A percentile compares a stretch with the other conserved stretches of the same genome.
Conservation (phyloP, 768 basidiomycete species). For the Artomyces pyxidatus region DNA sequence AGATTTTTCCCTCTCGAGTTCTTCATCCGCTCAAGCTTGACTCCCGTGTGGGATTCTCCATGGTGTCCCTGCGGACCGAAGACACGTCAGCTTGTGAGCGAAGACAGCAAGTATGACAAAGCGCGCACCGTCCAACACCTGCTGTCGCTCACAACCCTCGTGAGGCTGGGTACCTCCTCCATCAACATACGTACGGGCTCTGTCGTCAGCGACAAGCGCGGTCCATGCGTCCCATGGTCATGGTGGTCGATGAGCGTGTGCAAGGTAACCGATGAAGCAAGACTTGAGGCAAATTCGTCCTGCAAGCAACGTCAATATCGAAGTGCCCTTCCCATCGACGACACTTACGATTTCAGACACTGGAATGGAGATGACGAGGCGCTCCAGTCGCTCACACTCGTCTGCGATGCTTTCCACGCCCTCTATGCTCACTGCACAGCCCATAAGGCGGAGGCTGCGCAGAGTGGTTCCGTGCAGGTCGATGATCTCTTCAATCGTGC, state of each 20-base stretch:
- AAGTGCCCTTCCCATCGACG: background rate
- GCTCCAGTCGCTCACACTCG: constrained; percentile 9
- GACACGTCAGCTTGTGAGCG: no score
- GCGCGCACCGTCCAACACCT: constrained; percentile 15
- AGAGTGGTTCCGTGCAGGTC: constrained; percentile 10
- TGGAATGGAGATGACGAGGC: constrained; percentile 12
- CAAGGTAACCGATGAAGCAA: constrained; percentile 5
- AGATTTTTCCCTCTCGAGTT: constrained; percentile 7
- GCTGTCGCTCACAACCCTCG: constrained; percentile 12
- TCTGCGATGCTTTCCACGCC: constrained; percentile 11
- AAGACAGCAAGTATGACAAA: no score
- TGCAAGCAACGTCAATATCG: background rate
- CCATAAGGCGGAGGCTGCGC: constrained; percentile 9
- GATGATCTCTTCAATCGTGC: constrained; percentile 7
- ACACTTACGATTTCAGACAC: constrained; percentile 9
- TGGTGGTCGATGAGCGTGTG: constrained; percentile 12
- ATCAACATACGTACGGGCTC: constrained; percentile 12
- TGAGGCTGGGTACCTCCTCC: constrained; percentile 9
- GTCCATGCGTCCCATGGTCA: constrained; percentile 8
- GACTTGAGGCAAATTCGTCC: constrained; percentile 6
- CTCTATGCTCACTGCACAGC: background rate
- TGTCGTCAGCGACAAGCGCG: constrained; percentile 9
- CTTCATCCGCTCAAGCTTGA: constrained; percentile 10
- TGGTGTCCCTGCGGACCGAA: no score
- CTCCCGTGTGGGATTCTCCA: constrained; percentile 7